Conservation (phyloP, 129 eudicot species). For the Arctium lappa region DNA sequence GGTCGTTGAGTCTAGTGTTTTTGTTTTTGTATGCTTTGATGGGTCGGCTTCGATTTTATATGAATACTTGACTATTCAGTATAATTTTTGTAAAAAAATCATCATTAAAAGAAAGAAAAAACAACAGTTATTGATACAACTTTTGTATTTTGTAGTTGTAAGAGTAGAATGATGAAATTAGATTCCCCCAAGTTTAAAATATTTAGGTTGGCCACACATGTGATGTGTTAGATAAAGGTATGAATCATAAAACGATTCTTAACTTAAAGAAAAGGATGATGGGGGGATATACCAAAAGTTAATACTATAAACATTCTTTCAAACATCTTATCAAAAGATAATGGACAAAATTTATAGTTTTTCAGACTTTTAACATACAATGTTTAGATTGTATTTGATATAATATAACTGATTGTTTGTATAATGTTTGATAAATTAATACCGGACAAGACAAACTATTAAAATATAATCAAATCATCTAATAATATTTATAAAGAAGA, state of each 20-base stretch:
- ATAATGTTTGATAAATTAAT: no score
- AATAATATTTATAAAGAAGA: no score
- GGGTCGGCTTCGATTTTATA: background rate
- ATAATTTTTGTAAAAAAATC: no score
- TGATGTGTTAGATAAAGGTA: slow-evolving; percentile 22
- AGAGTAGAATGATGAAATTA: background rate
- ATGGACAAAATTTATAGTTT: background rate
- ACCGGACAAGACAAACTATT: no score
- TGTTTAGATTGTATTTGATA: no score
- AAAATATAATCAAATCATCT: no score
- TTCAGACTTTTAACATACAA: background rate
- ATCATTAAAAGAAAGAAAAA: no score
- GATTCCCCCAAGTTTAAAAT: background rate
- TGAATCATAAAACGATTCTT: slow-evolving; percentile 13
- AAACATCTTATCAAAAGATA: background rate
- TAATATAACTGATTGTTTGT: no score
- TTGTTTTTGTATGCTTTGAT: background rate
- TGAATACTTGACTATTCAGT: background rate
- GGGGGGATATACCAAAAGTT: background rate
- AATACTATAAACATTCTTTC: background rate
- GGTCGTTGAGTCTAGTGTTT: no score
- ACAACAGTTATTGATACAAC: no score
- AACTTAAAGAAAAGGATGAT: background rate
- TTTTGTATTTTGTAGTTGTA: no score
- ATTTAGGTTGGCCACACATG: slow-evolving; percentile 16